These are phyloP conservation scores for Xerocomus amazonicus DNA, from an alignment of 1,284 basidiomycete genomes.

Conservation along the genomic window DNA sequence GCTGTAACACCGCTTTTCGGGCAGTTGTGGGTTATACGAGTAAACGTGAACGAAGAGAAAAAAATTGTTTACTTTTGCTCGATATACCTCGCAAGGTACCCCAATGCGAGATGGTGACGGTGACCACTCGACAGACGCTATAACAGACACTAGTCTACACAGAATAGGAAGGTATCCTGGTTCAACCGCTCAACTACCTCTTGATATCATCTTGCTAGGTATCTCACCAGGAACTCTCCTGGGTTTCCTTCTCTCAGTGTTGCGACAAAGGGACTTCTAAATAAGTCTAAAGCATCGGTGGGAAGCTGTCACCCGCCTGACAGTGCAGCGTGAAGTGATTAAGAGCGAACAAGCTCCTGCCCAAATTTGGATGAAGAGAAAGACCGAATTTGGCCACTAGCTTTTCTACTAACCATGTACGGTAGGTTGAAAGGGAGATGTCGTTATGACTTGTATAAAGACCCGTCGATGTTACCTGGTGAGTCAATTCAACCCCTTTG, in stretches of 20 bases:
- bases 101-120: too few species aligned
- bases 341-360: slow-evolving; percentile 23
- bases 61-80: too few species aligned
- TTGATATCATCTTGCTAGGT: background rate
- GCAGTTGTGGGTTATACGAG: too few species aligned
- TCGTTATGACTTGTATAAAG: slow-evolving; percentile 25
- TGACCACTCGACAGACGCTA: background rate
- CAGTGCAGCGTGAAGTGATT: background rate
- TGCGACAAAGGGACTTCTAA: slow-evolving; percentile 22
- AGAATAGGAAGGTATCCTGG: slow-evolving; percentile 14
- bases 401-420: slow-evolving; percentile 19
- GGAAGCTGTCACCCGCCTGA: slow-evolving; percentile 3
- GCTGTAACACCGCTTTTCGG: too few species aligned
- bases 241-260: background rate
- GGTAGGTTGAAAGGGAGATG: slow-evolving; percentile 27
- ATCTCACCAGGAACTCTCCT: background rate
- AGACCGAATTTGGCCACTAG: slow-evolving; percentile 21
- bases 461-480: background rate
- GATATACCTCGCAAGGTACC: too few species aligned
- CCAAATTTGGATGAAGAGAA: slow-evolving; percentile 29
- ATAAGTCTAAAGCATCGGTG: slow-evolving; percentile 6
- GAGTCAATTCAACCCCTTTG: slow-evolving; percentile 19
- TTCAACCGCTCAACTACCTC: background rate
- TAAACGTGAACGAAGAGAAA: too few species aligned
- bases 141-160: too few species aligned